Conservation (phyloP, 768 basidiomycete genomes). For the Myochromella boudieri region DNA sequence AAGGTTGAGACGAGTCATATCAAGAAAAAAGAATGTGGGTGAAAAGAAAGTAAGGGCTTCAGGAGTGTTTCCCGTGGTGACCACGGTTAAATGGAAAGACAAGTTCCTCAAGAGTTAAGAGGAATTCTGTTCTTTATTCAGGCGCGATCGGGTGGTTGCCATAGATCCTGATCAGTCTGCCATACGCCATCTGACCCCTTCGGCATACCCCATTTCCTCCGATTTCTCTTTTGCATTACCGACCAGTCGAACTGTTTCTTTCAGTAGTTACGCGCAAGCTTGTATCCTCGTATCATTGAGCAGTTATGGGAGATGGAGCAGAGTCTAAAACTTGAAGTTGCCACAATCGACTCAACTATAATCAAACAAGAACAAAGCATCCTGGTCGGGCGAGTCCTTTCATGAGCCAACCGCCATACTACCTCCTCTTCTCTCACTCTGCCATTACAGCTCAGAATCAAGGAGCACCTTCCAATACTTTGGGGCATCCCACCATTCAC, state of each 20-base stretch:
- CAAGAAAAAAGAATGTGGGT: slow-evolving; percentile 24
- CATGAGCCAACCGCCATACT: slow-evolving; percentile 52
- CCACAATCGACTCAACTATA: no score
- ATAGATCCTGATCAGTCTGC: slow-evolving; percentile 22
- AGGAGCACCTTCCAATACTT: slow-evolving; percentile 39
- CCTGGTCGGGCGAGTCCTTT: no score
- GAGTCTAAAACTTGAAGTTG: no score
- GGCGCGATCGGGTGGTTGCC: slow-evolving; percentile 16
- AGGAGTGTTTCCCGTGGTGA: background rate
- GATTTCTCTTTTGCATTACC: no score
- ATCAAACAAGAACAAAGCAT: slow-evolving; percentile 12
- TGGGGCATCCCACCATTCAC: slow-evolving; percentile 72
- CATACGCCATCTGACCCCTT: slow-evolving; percentile 8
- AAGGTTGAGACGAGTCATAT: slow-evolving; percentile 37
- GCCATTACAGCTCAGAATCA: slow-evolving; percentile 35
- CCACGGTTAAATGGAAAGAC: slow-evolving; percentile 8
- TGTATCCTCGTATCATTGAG: no score
- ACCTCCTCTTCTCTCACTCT: slow-evolving; percentile 66
- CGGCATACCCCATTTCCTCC: no score
- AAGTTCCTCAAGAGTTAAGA: no score
- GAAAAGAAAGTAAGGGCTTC: slow-evolving; percentile 17
- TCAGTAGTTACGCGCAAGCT: no score
- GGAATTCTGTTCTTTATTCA: slow-evolving; percentile 10
- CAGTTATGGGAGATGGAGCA: no score
- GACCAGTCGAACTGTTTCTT: no score